A percentile compares a stretch with the other conserved stretches of the same genome.
Evolutionary conservation across 2,329 filamentous ascomycete genomes (phyloP).

Genomic region (Domatiomyces globalis): DNA sequence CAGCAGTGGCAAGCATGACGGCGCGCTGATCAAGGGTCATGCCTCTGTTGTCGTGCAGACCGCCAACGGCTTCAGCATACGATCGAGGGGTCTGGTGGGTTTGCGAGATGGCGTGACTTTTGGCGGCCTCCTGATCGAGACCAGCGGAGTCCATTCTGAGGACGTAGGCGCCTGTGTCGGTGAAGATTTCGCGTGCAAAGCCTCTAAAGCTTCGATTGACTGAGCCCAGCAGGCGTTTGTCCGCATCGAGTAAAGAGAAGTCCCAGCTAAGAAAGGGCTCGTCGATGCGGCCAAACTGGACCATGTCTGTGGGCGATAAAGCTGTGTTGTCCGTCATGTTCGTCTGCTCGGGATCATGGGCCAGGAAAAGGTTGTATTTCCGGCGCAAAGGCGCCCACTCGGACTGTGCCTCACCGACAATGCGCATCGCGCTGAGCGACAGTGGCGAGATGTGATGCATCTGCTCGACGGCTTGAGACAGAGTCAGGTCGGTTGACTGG

Average conservation of each 20-base stretch:
- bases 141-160: constrained; percentile 49
- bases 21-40: constrained; percentile 54
- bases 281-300: constrained; percentile 48
- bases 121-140: constrained; percentile 24
- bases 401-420: constrained; percentile 50
- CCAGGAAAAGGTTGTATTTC: constrained; percentile 53
- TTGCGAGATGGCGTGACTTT: constrained; percentile 27
- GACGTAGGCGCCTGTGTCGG: constrained; percentile 51
- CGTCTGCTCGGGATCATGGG: constrained; percentile 28
- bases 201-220: constrained; percentile 51
- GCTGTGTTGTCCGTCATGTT: constrained; percentile 10
- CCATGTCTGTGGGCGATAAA: constrained; percentile 24
- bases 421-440: constrained; percentile 43
- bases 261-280: constrained; percentile 53
- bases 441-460: constrained; percentile 41
- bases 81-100: constrained; percentile 19
- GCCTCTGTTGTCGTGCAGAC: constrained; percentile 23
- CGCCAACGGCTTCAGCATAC: constrained; percentile 9
- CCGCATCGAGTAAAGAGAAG: constrained; percentile 42
- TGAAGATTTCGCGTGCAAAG: constrained; percentile 51
- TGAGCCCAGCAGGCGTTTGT: constrained; percentile 40
- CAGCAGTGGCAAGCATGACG: constrained; percentile 52
- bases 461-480: constrained; percentile 21
- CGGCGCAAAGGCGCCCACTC: constrained; percentile 48
- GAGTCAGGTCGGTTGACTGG: constrained; percentile 22